Evolutionary conservation across 306 rosid species (phyloP).

Genomic region (Datisca glomerata): DNA sequence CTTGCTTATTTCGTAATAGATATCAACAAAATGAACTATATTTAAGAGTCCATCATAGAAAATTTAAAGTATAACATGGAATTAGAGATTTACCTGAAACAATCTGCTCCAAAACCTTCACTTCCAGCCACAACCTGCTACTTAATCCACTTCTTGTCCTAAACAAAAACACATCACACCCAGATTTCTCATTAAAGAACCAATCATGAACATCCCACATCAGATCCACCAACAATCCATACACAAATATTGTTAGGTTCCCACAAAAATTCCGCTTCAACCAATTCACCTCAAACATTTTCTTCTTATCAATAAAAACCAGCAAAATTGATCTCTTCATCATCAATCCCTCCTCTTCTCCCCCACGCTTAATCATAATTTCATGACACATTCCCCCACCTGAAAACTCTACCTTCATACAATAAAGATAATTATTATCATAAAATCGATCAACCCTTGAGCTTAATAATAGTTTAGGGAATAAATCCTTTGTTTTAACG

Average conservation of each 20-base stretch:
- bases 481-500: no score
- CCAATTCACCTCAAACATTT: constrained; percentile 52
- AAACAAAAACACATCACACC: constrained; percentile 60
- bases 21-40: no score
- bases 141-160: constrained; percentile 74
- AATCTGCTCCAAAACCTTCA: constrained; percentile 37
- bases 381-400: constrained; percentile 49
- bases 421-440: no score
- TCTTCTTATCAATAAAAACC: constrained; percentile 51
- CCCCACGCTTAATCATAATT: constrained; percentile 44
- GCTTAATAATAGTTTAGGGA: no score
- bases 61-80: no score
- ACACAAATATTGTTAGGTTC: constrained; percentile 68
- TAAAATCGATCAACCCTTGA: no score
- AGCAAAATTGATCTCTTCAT: constrained; percentile 22
- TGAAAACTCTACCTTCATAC: no score
- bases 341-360: constrained; percentile 24
- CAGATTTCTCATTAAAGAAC: constrained; percentile 43
- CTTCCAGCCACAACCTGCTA: constrained; percentile 84
- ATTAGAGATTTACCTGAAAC: no score
- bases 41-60: no score
- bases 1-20: no score
- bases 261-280: constrained; percentile 92
- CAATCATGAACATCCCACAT: constrained; percentile 98
- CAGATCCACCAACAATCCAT: constrained; percentile 79